phyloP scores from a whole-genome alignment of 495 filamentous ascomycete genomes.

The Penicillium paxilli region DNA sequence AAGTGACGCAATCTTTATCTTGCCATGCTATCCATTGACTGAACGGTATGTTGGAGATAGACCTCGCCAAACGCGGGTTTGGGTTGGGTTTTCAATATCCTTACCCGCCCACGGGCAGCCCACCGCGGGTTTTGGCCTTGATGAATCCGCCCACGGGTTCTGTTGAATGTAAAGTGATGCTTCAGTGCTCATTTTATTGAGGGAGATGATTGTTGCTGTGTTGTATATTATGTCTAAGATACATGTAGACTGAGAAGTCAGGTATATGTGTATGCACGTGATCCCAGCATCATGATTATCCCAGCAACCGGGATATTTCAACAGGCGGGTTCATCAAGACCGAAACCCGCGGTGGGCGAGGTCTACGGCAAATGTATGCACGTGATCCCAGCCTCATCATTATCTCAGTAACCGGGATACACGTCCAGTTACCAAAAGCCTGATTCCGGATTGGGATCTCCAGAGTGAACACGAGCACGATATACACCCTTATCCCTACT shows the following conservation, averaged over 20 bases:
- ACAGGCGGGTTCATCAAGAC: not conserved
- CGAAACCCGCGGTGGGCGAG: too few species aligned
- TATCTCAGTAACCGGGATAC: not conserved
- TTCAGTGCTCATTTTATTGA: not conserved
- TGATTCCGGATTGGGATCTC: too few species aligned
- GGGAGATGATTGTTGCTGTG: not conserved
- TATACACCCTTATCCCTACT: not conserved
- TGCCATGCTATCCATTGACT: too few species aligned
- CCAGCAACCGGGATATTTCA: not conserved
- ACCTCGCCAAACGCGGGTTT: not conserved
- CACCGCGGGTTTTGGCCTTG: too few species aligned
- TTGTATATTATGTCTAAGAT: not conserved
- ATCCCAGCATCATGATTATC: not conserved
- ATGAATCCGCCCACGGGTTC: too few species aligned
- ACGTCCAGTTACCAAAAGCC: not conserved
- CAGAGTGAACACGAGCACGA: too few species aligned
- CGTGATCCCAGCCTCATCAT: too few species aligned
- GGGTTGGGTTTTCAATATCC: not conserved
- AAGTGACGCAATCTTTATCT: too few species aligned
- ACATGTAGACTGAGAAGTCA: not conserved
- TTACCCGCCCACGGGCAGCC: not conserved
- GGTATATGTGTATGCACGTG: not conserved
- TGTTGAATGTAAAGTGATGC: not conserved
- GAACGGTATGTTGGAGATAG: too few species aligned
- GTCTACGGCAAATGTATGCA: too few species aligned